Conservation (phyloP, 257 asterid species). For the Capsicum baccatum region DNA sequence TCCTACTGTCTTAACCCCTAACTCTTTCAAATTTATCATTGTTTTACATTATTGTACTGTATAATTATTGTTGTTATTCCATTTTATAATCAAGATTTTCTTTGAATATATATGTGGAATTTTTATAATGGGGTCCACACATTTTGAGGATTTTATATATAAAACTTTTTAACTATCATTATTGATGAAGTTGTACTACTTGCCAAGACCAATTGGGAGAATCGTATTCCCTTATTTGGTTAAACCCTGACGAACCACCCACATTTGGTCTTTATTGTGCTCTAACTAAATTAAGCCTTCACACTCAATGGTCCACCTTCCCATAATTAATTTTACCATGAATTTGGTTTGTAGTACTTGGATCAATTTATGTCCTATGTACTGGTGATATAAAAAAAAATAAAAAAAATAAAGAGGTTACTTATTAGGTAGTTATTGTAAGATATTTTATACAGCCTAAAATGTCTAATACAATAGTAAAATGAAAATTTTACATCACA, state of each 20-base stretch:
- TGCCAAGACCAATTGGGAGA: slow-evolving; percentile 29
- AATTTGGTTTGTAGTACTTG: background rate
- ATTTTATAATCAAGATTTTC: slow-evolving; percentile 22
- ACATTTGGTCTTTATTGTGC: slow-evolving; percentile 9
- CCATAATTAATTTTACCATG: background rate
- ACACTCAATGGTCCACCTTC: slow-evolving; percentile 22
- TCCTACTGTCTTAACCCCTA: background rate
- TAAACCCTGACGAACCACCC: background rate
- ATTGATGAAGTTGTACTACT: slow-evolving; percentile 22
- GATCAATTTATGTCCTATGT: background rate
- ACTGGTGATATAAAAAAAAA: background rate
- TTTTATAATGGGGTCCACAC: slow-evolving; percentile 23
- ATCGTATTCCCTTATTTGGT: slow-evolving; percentile 34
- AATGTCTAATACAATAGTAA: background rate
- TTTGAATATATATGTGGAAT: slow-evolving; percentile 22
- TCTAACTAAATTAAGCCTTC: slow-evolving; percentile 20
- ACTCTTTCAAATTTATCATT: background rate
- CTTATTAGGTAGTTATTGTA: background rate
- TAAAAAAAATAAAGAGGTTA: too few species aligned
- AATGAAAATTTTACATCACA: too few species aligned
- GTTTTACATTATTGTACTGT: slow-evolving; percentile 20
- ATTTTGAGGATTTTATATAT: slow-evolving; percentile 4
- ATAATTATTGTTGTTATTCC: background rate
- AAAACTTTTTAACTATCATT: slow-evolving; percentile 6
- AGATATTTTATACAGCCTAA: background rate